These are phyloP conservation scores for Lepidopterella palustris DNA, from an alignment of 495 filamentous ascomycete species.

Conservation along the genomic window DNA sequence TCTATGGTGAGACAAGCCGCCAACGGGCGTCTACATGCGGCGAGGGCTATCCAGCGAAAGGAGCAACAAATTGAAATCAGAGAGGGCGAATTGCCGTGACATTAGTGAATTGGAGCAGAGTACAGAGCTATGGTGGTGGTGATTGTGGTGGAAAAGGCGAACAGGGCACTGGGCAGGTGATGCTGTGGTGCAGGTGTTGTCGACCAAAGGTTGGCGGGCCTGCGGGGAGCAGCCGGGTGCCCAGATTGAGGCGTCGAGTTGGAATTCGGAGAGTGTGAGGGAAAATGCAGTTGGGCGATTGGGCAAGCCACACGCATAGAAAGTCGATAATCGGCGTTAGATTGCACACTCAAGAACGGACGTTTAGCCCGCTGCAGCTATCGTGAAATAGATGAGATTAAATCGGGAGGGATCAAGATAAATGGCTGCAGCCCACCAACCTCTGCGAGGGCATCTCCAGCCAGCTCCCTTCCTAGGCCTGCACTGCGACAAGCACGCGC, in stretches of 20 bases:
- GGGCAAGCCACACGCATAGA: neutral
- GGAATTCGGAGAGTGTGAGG: no score
- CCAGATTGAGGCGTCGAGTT: no score
- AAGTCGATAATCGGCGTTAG: no score
- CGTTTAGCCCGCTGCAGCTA: no score
- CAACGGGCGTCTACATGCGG: conserved; percentile 9
- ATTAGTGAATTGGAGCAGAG: neutral
- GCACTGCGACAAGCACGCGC: neutral
- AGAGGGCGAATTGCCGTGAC: conserved; percentile 9
- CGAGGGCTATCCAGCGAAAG: neutral
- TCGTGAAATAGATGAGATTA: no score
- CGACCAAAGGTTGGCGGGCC: neutral
- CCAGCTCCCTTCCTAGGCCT: no score
- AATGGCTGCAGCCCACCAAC: neutral
- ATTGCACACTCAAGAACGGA: no score
- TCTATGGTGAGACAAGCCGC: conserved; percentile 21
- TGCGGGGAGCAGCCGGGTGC: neutral
- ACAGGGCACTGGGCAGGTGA: neutral
- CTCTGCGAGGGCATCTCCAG: no score
- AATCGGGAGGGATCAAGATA: no score
- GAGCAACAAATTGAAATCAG: conserved; percentile 10
- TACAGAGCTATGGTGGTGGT: no score
- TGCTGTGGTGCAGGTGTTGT: neutral
- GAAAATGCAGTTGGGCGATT: neutral
- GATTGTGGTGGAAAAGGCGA: no score